Evolutionary conservation across 768 basidiomycete species (phyloP).

Genomic region (Hygrophorus pudorinus): DNA sequence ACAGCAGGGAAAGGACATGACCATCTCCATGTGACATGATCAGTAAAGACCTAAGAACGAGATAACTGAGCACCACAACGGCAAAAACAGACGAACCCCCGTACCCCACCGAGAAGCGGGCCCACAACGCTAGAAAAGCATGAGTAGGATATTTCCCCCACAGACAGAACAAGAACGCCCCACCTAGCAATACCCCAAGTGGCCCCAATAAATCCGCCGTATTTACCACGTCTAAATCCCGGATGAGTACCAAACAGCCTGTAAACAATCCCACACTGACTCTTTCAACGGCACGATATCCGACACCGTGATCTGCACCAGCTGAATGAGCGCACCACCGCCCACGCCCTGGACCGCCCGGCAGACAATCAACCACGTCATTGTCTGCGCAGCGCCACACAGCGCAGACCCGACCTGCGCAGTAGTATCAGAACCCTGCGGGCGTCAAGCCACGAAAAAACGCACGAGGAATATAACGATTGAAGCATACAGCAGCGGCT

Average conservation of each 20-base stretch:
- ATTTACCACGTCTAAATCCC: constrained; percentile 57
- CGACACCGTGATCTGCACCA: constrained; percentile 69
- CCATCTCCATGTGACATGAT: constrained; percentile 79
- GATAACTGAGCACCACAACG: constrained; percentile 3
- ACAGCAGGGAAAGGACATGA: constrained; percentile 12
- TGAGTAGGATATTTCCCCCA: not conserved
- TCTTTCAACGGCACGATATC: constrained; percentile 78
- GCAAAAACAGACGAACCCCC: not conserved
- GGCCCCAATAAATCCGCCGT: constrained; percentile 63
- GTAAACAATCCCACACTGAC: too few species aligned
- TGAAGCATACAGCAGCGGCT: constrained; percentile 57
- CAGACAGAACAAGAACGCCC: too few species aligned
- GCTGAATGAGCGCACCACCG: constrained; percentile 69
- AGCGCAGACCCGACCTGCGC: constrained; percentile 65
- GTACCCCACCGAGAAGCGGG: constrained; percentile 73
- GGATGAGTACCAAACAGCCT: not conserved
- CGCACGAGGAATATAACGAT: constrained; percentile 62
- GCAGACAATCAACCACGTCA: constrained; percentile 68
- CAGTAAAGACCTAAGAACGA: constrained; percentile 45
- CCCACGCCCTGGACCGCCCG: constrained; percentile 81
- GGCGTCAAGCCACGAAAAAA: constrained; percentile 1
- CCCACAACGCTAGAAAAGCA: constrained; percentile 43
- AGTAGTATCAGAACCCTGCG: constrained; percentile 1
- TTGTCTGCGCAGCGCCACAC: constrained; percentile 71
- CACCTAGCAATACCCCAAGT: constrained; percentile 66